Evolutionary conservation across 257 asterid genomes (phyloP).

Genomic region (Primulina huaijiensis): DNA sequence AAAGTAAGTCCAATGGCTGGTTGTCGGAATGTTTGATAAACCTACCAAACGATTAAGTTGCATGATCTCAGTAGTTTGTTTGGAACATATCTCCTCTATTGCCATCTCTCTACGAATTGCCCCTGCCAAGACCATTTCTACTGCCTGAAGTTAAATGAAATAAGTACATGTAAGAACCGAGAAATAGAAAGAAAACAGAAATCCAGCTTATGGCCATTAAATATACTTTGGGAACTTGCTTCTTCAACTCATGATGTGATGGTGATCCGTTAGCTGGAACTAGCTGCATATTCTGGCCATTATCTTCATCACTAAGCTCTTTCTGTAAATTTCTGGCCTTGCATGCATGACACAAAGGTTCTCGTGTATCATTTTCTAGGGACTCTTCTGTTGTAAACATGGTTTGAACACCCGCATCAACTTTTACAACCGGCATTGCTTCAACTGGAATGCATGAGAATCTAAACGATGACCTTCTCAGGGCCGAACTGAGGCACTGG

Average conservation of each 20-base stretch:
- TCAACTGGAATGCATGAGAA: slow-evolving; percentile 67
- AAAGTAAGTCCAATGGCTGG: slow-evolving; percentile 3
- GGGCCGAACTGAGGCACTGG: slow-evolving; percentile 61
- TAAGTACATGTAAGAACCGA: slow-evolving; percentile 25
- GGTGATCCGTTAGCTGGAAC: slow-evolving; percentile 59
- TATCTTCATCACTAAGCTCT: slow-evolving; percentile 35
- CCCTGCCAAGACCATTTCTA: slow-evolving; percentile 94
- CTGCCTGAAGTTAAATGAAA: slow-evolving; percentile 61
- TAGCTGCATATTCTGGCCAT: slow-evolving; percentile 72
- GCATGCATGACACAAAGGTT: slow-evolving; percentile 63
- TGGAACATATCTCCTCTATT: slow-evolving; percentile 77
- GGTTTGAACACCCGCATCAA: slow-evolving; percentile 87
- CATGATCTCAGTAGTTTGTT: slow-evolving; percentile 75
- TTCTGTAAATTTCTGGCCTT: slow-evolving; percentile 40
- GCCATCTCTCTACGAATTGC: slow-evolving; percentile 99
- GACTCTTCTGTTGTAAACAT: slow-evolving; percentile 31
- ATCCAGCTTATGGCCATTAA: slow-evolving; percentile 16
- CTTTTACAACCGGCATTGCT: slow-evolving; percentile 52
- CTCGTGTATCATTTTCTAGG: slow-evolving; percentile 27
- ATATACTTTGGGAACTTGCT: slow-evolving; percentile 91
- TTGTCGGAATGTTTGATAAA: slow-evolving; percentile 22
- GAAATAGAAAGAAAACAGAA: slow-evolving; percentile 24
- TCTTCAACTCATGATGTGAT: slow-evolving; percentile 46
- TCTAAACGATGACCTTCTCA: slow-evolving; percentile 74
- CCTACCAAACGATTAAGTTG: slow-evolving; percentile 90